Evolutionary conservation across 345 rosid genomes (phyloP).

Genomic region (Citrus trifoliata): DNA sequence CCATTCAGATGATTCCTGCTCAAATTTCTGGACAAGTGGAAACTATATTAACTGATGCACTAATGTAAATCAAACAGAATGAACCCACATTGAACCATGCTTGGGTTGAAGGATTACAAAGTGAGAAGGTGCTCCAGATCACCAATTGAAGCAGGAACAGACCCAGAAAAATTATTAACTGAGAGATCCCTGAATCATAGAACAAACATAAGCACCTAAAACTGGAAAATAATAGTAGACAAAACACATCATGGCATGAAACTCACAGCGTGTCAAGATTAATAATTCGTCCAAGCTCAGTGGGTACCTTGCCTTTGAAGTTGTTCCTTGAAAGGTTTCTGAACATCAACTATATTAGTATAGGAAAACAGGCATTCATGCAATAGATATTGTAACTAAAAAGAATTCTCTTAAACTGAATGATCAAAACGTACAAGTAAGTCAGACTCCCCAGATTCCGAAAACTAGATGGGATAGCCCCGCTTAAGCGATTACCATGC

Average conservation of each 20-base stretch:
- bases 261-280: conserved; percentile 89
- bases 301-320: conserved; percentile 73
- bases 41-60: background rate
- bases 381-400: background rate
- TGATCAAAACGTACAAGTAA: conserved; percentile 56
- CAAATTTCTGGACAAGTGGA: conserved; percentile 47
- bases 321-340: conserved; percentile 80
- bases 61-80: background rate
- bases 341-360: background rate
- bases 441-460: conserved; percentile 78
- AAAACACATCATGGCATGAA: background rate
- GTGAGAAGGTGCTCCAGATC: conserved; percentile 90
- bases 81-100: background rate
- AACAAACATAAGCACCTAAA: background rate
- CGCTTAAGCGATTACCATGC: conserved; percentile 73
- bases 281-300: conserved; percentile 72
- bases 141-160: conserved; percentile 74
- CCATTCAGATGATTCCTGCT: conserved; percentile 69
- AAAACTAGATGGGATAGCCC: conserved; percentile 77
- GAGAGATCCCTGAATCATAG: conserved; percentile 71
- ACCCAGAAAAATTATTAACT: conserved; percentile 67
- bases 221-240: background rate
- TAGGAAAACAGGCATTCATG: background rate
- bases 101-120: conserved; percentile 40
- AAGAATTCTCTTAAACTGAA: background rate